Base-by-base conservation (phyloP, 2,329 filamentous ascomycete genomes). In the Colletotrichum zoysiae region DNA sequence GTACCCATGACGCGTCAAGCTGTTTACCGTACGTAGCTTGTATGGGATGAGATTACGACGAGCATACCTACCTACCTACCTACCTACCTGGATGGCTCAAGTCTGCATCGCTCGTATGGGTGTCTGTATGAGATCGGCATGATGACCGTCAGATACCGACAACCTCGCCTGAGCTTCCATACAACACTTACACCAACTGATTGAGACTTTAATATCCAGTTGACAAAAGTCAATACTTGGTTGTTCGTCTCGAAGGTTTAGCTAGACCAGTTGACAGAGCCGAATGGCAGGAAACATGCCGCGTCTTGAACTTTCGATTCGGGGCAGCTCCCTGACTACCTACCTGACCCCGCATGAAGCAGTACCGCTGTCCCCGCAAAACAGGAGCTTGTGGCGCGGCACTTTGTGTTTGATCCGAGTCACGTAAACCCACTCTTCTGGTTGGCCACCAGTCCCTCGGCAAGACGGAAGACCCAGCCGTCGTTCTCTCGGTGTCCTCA, bases 311-410 rank as follows among this genome's bases (percentile, higher is more conserved):
- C 40, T 55, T 40, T 65, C 40, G 20, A 18, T 42, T 38, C 30
- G 42, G 23, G 44, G 11, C 40, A 58, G 55, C 53, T 59, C n/a
- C 16, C 16, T 30, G 16, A 8, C 40, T n/a, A n/a, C 38, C 38
- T 38, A 40, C 44, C n/a, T 48, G 26, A 67, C 67, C 67, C 67
- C 67, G 67, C 62, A 70, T 40, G 40, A 67, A 55, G 55, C 30
- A 48, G 51, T 48, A 48, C 67, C 67, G 56, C 62, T 14, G 40
- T 59, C 67, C 33, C 62, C 55, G 40, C 61, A 66, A 30, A 48
- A 58, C 55, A 56, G 62, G 63, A 14, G 62, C 46, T 60, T 23
- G 56, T 70, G 67, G 46, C 48, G 67, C 67, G 62, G 67, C 67
- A 60, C 26, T 53, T 48, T n/a, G 33, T 46, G 67, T 70, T 70